Evolutionary conservation across 352 stramenopile genomes (phyloP).

Genomic region (Pythium utonaiense): DNA sequence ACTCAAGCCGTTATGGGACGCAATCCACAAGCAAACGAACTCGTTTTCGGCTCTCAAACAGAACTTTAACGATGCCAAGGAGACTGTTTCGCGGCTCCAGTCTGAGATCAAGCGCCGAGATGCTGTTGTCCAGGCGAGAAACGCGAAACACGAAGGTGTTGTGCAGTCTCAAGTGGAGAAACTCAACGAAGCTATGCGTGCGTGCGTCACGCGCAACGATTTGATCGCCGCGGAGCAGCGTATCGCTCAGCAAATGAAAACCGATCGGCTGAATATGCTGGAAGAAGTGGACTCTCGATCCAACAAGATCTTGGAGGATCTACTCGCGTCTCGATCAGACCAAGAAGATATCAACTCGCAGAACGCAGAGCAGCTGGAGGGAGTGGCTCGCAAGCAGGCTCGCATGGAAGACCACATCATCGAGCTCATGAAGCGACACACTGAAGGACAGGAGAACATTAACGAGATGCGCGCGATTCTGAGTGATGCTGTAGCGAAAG

Average conservation of each 20-base stretch:
- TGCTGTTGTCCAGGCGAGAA: conserved; percentile 68
- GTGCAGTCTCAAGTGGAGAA: conserved; percentile 78
- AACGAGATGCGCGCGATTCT: conserved; percentile 56
- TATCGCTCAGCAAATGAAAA: conserved; percentile 74
- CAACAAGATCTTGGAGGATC: conserved; percentile 65
- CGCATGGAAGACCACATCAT: conserved; percentile 54
- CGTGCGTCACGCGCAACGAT: conserved; percentile 76
- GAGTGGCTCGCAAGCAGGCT: conserved; percentile 45
- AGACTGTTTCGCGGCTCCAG: conserved; percentile 65
- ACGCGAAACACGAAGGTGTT: conserved; percentile 67
- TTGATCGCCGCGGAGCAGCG: conserved; percentile 71
- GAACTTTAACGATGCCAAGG: conserved; percentile 66
- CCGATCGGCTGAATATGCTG: conserved; percentile 47
- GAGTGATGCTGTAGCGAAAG: conserved; percentile 37
- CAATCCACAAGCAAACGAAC: conserved; percentile 77
- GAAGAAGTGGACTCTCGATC: conserved; percentile 56
- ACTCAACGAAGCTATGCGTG: conserved; percentile 66
- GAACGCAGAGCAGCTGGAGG: conserved; percentile 61
- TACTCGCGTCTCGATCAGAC: conserved; percentile 53
- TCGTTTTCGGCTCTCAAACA: conserved; percentile 59
- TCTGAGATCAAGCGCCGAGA: conserved; percentile 82
- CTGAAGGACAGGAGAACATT: conserved; percentile 42
- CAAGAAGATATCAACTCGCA: conserved; percentile 84
- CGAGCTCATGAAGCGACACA: conserved; percentile 50
- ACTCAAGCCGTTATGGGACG: conserved; percentile 72